Conservation (phyloP, 176 grass and related monocot species). For the Carex kokanica region DNA sequence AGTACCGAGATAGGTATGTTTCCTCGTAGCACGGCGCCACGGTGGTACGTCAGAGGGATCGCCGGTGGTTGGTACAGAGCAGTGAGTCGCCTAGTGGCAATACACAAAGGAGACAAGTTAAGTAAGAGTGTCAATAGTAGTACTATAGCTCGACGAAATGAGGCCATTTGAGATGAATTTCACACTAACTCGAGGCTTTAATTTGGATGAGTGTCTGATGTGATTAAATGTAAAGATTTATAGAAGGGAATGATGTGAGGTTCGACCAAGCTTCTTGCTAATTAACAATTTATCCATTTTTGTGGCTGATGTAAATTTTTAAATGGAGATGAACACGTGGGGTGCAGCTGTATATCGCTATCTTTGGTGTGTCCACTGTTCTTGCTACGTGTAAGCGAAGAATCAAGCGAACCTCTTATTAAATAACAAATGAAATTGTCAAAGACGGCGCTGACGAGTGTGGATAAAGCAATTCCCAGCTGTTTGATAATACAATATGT, state of each 20-base stretch:
- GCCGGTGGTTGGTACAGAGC: neutral
- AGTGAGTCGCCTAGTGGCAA: slow-evolving; percentile 1
- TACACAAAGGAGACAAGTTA: slow-evolving; percentile 15
- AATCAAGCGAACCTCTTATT: neutral
- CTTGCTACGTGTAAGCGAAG: neutral
- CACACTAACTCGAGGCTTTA: neutral
- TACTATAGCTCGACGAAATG: neutral
- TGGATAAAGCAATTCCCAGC: neutral
- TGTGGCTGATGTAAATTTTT: neutral
- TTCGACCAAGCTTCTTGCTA: neutral
- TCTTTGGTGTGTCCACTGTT: neutral
- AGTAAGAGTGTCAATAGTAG: neutral
- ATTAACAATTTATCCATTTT: neutral
- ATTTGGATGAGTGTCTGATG: neutral
- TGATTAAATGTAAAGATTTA: neutral
- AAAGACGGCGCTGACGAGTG: slow-evolving; percentile 15
- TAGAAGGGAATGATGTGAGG: neutral
- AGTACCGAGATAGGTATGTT: slow-evolving; percentile 25
- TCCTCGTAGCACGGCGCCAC: slow-evolving; percentile 20
- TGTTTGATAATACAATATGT: neutral
- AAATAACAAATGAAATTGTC: neutral
- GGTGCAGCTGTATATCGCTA: slow-evolving; percentile 9
- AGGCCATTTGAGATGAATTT: slow-evolving; percentile 7
- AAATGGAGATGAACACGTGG: slow-evolving; percentile 11
- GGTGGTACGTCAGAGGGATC: slow-evolving; percentile 25